Base-by-base conservation (phyloP, 2,329 filamentous ascomycete species). In the Annulohypoxylon truncatum region DNA sequence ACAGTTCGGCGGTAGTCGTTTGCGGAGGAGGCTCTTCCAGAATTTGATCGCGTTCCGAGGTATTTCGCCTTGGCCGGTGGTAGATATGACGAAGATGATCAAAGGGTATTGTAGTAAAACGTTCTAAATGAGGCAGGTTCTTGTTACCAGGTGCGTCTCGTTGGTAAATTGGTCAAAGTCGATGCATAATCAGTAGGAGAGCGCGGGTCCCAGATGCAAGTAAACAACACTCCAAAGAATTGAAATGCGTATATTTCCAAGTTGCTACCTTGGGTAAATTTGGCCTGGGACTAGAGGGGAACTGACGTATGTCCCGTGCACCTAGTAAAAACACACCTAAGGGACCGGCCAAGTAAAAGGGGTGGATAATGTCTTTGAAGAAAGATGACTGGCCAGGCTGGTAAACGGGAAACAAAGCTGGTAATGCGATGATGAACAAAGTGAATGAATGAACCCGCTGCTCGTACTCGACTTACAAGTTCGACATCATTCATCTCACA, bases 31-130 rank as follows among this genome's bases (percentile, higher is more conserved):
- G 64, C 89, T 91, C 76, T 88, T 93, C 96, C 96, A 99, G 76
- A 99, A 94, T 1, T 81, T 82, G 44, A 89, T 85, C 2, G 92
- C 89, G 82, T 98, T 98, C 60, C 88, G 87, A 2, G 96, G 96
- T 76, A 98, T 86, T 70, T 98, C 94, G 4, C 96, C 96, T 80
- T 99, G 95, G 4, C 96, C 96, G 0, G 96, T 97, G 0, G 96
- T 99, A 4, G 96, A 96, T 18, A 96, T 83, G 65, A 93, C 89
- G 73, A 99, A 92, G 53, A 98, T 83, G 24, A 93, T 87, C 18
- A 95, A 79, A 0, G 79, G 80, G 61, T 84, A 81, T 58, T 81
- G 80, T 8, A 85, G 73, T 22, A 90, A 78, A 22, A 81, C 77
- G 66, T 80, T 84, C 88, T 88, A 63, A 55, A 64, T 42, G 35